Evolutionary conservation across 2,329 filamentous ascomycete species (phyloP), one percentile per base, ranked within the genome.

Genomic region (Beauveria brongniartii): DNA sequence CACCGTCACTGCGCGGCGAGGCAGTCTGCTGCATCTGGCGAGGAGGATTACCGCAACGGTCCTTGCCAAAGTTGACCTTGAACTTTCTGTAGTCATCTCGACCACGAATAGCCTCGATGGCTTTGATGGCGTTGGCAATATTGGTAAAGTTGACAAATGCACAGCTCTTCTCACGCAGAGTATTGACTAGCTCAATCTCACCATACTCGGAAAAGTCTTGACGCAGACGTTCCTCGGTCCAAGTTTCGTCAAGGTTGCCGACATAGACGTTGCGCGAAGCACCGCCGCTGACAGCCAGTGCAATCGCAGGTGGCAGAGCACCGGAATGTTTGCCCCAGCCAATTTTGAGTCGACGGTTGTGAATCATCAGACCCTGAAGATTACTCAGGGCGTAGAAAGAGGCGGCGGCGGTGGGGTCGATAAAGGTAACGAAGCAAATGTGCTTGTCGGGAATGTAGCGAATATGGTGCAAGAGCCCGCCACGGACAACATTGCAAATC

Each of bases 71-170:
- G 80, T 99, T 99, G 74, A 99, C 93, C 83, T 99, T 99, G 86
- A 99, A 99, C 69, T 94, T 88, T 76, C 87, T 91, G 82, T 99
- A 99, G 71, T 99, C 94, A 48, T 97, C 94, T 71, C 92, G 92
- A 70, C 92, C 90, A 62, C 94, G 87, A 65, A 99, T 87, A 24
- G 92, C 94, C 76, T 99, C 94, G 66, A 99, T 99, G 1, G 94
- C 94, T 80, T 99, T 99, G 81, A 99, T 99, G 55, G 94, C 94
- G 69, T 99, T 99, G 71, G 94, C 94, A 72, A 99, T 99, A 78
- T 99, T 99, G 72, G 94, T 99, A 74, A 99, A 99, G 79, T 99
- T 99, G 73, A 99, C 94, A 73, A 99, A 99, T 0, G 94, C 94
- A 74, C 94, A 99, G 78, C 92, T 97, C 86, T 99, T 99, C 81